These are phyloP conservation scores for Diaporthe amygdali DNA, from an alignment of 2,329 filamentous ascomycete species.

Conservation along the genomic window DNA sequence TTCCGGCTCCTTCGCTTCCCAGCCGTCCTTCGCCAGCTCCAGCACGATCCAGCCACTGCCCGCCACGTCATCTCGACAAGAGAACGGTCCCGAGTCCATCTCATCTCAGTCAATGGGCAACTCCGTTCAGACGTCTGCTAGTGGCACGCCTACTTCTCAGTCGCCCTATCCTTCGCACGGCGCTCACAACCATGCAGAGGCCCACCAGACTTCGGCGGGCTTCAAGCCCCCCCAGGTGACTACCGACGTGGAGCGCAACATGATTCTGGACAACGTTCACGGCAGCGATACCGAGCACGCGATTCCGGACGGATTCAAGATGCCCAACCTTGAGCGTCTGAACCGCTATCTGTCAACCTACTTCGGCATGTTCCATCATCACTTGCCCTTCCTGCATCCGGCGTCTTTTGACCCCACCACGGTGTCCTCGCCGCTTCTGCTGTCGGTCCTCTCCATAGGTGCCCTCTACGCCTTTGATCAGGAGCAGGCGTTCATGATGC, in stretches of 20 bases:
- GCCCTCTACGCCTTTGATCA: slow-evolving; percentile 97
- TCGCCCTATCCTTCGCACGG: slow-evolving; percentile 75
- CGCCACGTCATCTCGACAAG: slow-evolving; percentile 48
- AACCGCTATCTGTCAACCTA: slow-evolving; percentile 96
- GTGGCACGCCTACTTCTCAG: slow-evolving; percentile 74
- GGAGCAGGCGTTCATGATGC: slow-evolving; percentile 94
- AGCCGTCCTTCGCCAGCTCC: slow-evolving; percentile 65
- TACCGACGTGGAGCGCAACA: slow-evolving; percentile 83
- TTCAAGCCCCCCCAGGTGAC: slow-evolving; percentile 80
- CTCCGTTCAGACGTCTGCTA: slow-evolving; percentile 71
- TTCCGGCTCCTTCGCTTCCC: slow-evolving; percentile 71
- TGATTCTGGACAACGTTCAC: slow-evolving; percentile 86
- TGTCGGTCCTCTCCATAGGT: slow-evolving; percentile 93
- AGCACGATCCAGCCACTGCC: slow-evolving; percentile 62
- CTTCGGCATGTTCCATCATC: slow-evolving; percentile 96
- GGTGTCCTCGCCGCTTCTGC: slow-evolving; percentile 80
- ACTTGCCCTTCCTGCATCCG: slow-evolving; percentile 93
- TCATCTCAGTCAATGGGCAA: slow-evolving; percentile 69
- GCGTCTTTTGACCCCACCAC: slow-evolving; percentile 84
- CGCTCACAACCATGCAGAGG: slow-evolving; percentile 72
- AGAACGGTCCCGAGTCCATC: slow-evolving; percentile 64
- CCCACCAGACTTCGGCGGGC: slow-evolving; percentile 70
- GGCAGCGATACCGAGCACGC: slow-evolving; percentile 80
- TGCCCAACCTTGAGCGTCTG: slow-evolving; percentile 79
- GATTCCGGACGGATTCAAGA: slow-evolving; percentile 86